Percentiles rank a stretch among this genome's conserved stretches.
Conservation (phyloP, 257 asterid species). For the Salvia splendens region DNA sequence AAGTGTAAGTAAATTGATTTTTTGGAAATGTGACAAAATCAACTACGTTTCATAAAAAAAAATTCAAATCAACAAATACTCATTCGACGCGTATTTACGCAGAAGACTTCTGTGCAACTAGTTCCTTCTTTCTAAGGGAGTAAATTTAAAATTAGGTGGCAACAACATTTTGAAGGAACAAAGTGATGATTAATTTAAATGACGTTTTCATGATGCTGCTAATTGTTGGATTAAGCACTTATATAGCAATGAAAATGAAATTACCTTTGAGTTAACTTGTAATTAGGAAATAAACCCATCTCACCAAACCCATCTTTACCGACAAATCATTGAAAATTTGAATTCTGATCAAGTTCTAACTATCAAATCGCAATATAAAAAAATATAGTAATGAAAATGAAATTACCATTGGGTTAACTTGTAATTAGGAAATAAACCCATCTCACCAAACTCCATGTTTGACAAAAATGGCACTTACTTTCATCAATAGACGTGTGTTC, state of each 20-base stretch:
- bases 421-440: slow-evolving; percentile 6
- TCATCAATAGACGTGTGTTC: neutral
- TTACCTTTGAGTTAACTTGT: slow-evolving; percentile 28
- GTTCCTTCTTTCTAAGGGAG: too few species aligned
- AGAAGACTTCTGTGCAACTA: too few species aligned
- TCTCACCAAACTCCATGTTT: neutral
- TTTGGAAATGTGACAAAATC: too few species aligned
- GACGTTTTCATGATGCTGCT: slow-evolving; percentile 34
- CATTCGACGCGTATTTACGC: too few species aligned
- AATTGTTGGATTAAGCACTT: slow-evolving; percentile 20
- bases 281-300: slow-evolving; percentile 5
- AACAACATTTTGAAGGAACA: neutral
- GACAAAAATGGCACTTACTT: slow-evolving; percentile 13
- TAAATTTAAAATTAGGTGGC: neutral
- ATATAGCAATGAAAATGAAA: neutral
- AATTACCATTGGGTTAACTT: slow-evolving; percentile 29
- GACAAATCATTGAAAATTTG: slow-evolving; percentile 28
- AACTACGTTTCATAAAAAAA: too few species aligned
- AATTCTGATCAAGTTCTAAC: neutral
- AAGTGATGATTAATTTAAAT: neutral
- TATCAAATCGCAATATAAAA: neutral
- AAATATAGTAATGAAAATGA: neutral
- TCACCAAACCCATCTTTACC: slow-evolving; percentile 5
- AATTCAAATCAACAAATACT: too few species aligned
- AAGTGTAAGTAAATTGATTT: too few species aligned